Evolutionary conservation across 257 asterid species (phyloP).

Genomic region (Capsicum chinense): DNA sequence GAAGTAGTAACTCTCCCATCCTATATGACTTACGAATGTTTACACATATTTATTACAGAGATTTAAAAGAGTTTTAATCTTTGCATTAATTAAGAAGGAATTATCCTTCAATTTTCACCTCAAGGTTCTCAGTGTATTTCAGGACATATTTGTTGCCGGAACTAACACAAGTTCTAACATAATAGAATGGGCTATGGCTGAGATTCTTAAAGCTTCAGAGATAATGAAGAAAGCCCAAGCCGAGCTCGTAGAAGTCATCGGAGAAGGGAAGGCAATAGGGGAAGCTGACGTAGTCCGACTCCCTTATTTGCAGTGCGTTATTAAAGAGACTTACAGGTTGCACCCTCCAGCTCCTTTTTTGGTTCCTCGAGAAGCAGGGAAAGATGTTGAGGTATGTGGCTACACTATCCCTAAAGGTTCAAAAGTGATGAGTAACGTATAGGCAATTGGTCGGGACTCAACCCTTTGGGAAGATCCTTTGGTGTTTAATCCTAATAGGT

Average conservation of each 20-base stretch:
- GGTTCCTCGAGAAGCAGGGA: neutral
- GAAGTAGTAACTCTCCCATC: too few species aligned
- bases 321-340: constrained; percentile 20
- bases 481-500: constrained; percentile 26
- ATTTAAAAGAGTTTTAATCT: too few species aligned
- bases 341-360: constrained; percentile 26
- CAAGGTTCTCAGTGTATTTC: too few species aligned
- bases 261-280: constrained; percentile 7
- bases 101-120: too few species aligned
- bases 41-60: too few species aligned
- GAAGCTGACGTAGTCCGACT: constrained; percentile 12
- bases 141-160: too few species aligned
- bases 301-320: constrained; percentile 22
- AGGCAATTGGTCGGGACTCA: neutral
- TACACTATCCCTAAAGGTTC: constrained; percentile 27
- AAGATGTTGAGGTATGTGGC: constrained; percentile 28
- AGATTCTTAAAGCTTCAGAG: too few species aligned
- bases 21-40: too few species aligned
- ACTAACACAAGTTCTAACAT: too few species aligned
- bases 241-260: neutral
- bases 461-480: constrained; percentile 19
- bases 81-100: too few species aligned
- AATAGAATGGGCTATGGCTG: too few species aligned
- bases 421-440: constrained; percentile 4
- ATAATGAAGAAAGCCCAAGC: constrained; percentile 20